A percentile compares a stretch with the other conserved stretches of the same genome.
Conservation (phyloP, 306 rosid species). For the Rosa chinensis region DNA sequence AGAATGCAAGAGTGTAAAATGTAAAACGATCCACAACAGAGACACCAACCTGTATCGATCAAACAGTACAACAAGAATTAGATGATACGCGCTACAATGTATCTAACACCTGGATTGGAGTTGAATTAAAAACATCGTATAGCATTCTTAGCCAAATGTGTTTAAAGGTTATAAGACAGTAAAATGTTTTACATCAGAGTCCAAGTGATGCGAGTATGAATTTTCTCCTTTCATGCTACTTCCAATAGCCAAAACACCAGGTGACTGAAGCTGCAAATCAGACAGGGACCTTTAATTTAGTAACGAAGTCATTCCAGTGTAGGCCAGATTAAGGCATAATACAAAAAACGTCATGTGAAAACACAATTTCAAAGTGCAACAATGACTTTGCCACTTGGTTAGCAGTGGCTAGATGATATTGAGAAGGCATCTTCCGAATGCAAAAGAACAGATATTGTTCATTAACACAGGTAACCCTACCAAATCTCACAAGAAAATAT, state of each 20-base stretch:
- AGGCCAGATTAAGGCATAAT: neutral
- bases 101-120: slow-evolving; percentile 1
- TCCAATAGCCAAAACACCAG: slow-evolving; percentile 93
- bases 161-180: neutral
- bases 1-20: slow-evolving; percentile 86
- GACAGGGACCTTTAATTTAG: slow-evolving; percentile 36
- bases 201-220: slow-evolving; percentile 98
- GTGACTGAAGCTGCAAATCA: slow-evolving; percentile 86
- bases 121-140: slow-evolving; percentile 1
- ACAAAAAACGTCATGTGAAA: neutral
- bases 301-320: slow-evolving; percentile 15
- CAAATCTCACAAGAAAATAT: neutral
- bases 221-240: slow-evolving; percentile 99
- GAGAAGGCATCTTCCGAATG: neutral
- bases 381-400: neutral
- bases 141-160: slow-evolving; percentile 12
- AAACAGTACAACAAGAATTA: slow-evolving; percentile 9
- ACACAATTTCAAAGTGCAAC: neutral
- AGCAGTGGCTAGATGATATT: neutral
- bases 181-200: slow-evolving; percentile 63
- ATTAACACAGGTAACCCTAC: neutral
- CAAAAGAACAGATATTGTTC: neutral
- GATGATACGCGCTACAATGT: slow-evolving; percentile 15
- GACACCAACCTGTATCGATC: slow-evolving; percentile 73
- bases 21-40: slow-evolving; percentile 98